Evolutionary conservation across 2,329 filamentous ascomycete genomes (phyloP).

Genomic region (Botryotinia narcissicola): DNA sequence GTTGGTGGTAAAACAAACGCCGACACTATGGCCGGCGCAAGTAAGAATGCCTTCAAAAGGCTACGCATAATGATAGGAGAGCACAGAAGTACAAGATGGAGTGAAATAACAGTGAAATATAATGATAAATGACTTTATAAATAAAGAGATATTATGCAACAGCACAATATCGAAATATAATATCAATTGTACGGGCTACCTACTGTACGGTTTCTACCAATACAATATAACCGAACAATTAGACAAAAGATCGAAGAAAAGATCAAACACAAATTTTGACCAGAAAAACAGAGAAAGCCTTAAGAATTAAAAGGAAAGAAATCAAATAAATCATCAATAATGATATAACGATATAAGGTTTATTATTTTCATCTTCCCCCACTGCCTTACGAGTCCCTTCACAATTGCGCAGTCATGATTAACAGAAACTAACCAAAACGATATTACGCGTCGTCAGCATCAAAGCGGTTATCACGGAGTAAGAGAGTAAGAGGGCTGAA

Average conservation of each 20-base stretch:
- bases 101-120: background rate
- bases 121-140: background rate
- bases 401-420: constrained; percentile 10
- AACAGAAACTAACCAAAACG: background rate
- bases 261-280: background rate
- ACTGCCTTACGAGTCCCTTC: constrained; percentile 14
- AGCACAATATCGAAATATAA: background rate
- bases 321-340: background rate
- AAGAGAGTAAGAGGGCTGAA: background rate
- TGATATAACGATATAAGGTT: background rate
- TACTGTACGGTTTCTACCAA: background rate
- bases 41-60: constrained; percentile 36
- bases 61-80: constrained; percentile 34
- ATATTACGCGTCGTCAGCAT: constrained; percentile 17
- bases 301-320: background rate
- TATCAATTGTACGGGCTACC: background rate
- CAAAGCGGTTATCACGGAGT: background rate
- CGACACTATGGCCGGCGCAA: constrained; percentile 34
- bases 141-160: background rate
- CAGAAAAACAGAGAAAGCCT: background rate
- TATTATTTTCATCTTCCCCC: background rate
- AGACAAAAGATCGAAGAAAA: background rate
- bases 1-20: constrained; percentile 30
- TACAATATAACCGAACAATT: background rate
- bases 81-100: background rate